Evolutionary conservation across 768 basidiomycete genomes (phyloP).

Genomic region (Tephrocybe sp.): DNA sequence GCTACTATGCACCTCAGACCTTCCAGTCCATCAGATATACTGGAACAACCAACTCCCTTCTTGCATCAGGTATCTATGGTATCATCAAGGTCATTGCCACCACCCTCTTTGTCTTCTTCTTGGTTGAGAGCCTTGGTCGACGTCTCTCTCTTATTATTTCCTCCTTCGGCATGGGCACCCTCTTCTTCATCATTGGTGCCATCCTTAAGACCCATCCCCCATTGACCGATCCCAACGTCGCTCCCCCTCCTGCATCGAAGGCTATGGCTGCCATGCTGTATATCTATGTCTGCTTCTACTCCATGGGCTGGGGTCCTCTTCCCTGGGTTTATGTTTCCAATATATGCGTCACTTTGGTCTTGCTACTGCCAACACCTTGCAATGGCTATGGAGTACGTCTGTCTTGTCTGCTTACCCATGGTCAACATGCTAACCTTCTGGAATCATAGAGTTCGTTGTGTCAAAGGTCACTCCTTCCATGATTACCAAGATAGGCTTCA

Average conservation of each 20-base stretch:
- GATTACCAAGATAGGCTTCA: constrained; percentile 61
- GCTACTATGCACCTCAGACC: constrained; percentile 75
- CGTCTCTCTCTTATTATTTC: constrained; percentile 71
- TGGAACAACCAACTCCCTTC: constrained; percentile 55
- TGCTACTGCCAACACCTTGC: constrained; percentile 70
- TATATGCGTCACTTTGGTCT: constrained; percentile 83
- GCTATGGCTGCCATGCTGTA: constrained; percentile 89
- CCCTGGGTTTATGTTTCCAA: constrained; percentile 71
- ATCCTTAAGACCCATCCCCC: constrained; percentile 76
- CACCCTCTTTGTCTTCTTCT: constrained; percentile 61
- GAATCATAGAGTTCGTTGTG: constrained; percentile 62
- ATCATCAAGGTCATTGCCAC: constrained; percentile 52
- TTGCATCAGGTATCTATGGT: constrained; percentile 73
- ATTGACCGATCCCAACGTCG: neutral
- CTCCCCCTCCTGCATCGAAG: constrained; percentile 38
- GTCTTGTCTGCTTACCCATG: neutral
- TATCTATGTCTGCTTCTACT: constrained; percentile 86
- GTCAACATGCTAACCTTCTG: neutral
- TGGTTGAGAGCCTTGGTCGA: constrained; percentile 71
- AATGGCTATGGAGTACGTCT: constrained; percentile 78
- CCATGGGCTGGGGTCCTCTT: constrained; percentile 77
- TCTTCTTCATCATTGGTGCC: constrained; percentile 84
- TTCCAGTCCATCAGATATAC: constrained; percentile 72
- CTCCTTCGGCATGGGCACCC: constrained; percentile 73
- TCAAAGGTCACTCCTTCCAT: constrained; percentile 70